phyloP scores from a whole-genome alignment of 148 eudicot species.

The Salicornia ramosissima region DNA sequence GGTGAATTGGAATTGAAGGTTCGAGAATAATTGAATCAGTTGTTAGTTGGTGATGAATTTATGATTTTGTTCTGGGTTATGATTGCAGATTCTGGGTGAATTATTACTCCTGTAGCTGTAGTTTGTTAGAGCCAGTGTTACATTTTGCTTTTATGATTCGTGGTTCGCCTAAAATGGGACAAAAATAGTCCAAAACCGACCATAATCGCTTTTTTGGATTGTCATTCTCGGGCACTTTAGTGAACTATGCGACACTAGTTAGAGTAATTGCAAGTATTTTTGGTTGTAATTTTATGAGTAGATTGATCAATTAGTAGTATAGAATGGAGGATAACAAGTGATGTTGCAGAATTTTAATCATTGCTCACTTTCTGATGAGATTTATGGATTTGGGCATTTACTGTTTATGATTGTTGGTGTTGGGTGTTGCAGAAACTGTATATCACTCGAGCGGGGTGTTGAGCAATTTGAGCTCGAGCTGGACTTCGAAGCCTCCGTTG shows the following conservation, averaged over 20 bases:
- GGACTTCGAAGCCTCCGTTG: conserved; percentile 96
- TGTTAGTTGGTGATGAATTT: not conserved
- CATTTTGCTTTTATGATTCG: too few species aligned
- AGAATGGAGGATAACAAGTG: not conserved
- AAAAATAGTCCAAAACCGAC: too few species aligned
- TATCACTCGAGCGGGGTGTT: conserved; percentile 95
- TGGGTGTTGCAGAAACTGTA: conserved; percentile 65
- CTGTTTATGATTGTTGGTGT: conserved; percentile 4
- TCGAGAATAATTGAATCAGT: not conserved
- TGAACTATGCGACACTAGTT: too few species aligned
- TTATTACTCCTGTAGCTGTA: not conserved
- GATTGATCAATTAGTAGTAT: too few species aligned
- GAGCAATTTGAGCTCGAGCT: conserved; percentile 85
- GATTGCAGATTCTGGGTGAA: not conserved
- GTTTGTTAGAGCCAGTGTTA: conserved; percentile 2
- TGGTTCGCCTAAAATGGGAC: too few species aligned
- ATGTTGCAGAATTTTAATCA: not conserved
- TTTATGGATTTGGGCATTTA: not conserved
- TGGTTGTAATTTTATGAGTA: too few species aligned
- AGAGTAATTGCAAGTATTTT: too few species aligned
- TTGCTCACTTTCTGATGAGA: not conserved
- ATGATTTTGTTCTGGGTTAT: not conserved
- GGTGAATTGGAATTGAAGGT: not conserved
- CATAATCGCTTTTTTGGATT: too few species aligned
- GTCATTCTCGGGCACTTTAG: too few species aligned